These are phyloP conservation scores for Nephelium lappaceum DNA, from an alignment of 345 rosid genomes.

Conservation along the genomic window DNA sequence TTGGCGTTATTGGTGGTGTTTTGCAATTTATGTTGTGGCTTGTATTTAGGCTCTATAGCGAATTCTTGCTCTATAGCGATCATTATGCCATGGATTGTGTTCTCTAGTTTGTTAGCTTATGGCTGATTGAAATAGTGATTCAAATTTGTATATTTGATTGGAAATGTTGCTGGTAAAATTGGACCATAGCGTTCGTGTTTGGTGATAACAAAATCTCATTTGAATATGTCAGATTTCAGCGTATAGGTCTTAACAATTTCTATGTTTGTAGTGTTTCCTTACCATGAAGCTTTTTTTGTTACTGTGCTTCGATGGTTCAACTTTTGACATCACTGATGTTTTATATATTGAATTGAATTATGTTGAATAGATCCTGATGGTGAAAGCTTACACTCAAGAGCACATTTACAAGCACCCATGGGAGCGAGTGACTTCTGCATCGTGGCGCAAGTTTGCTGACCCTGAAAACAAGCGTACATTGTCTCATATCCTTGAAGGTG, in stretches of 20 bases:
- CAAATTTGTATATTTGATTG: not conserved
- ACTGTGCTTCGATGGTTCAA: not conserved
- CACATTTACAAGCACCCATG: slow-evolving; percentile 95
- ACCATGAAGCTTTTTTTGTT: not conserved
- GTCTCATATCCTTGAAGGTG: slow-evolving; percentile 83
- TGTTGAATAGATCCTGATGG: slow-evolving; percentile 41
- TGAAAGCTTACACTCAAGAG: slow-evolving; percentile 82
- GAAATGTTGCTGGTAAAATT: not conserved
- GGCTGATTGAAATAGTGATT: not conserved
- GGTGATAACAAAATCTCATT: not conserved
- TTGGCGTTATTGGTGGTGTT: not conserved
- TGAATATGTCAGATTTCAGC: not conserved
- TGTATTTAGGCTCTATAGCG: not conserved
- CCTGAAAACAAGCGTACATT: slow-evolving; percentile 86
- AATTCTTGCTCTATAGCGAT: no score
- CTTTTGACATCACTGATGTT: slow-evolving; percentile 10
- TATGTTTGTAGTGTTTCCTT: not conserved
- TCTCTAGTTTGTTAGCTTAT: not conserved
- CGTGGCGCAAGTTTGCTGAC: slow-evolving; percentile 96
- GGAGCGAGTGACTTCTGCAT: slow-evolving; percentile 96
- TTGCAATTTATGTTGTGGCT: not conserved
- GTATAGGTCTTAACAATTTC: not conserved
- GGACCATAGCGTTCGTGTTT: not conserved
- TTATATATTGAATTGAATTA: slow-evolving; percentile 2
- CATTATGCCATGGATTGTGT: not conserved